A percentile compares a stretch with the other conserved stretches of the same genome.
phyloP scores from a whole-genome alignment of 164 flowering plant genomes.

The Stephania japonica region DNA sequence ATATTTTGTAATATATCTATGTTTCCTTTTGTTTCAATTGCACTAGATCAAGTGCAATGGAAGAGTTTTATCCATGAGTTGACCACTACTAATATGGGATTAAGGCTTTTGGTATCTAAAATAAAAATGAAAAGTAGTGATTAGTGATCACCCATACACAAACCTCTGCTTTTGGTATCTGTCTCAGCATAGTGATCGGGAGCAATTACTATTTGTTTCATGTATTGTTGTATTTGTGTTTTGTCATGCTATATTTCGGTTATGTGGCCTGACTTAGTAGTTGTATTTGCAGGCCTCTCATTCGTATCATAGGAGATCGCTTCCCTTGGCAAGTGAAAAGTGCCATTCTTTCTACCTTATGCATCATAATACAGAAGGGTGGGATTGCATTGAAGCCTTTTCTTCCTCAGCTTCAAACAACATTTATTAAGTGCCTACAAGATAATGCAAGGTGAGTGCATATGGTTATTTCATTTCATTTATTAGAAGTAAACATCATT shows the following conservation, averaged over 20 bases:
- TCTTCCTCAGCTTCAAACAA: conserved; percentile 99
- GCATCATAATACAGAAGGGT: conserved; percentile 80
- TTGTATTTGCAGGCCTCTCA: conserved; percentile 69
- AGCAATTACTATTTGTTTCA: neutral
- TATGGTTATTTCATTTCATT: neutral
- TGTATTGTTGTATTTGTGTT: neutral
- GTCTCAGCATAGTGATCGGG: neutral
- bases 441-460: conserved; percentile 77
- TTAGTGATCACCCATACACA: neutral
- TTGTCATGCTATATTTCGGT: neutral
- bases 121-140: neutral
- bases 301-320: conserved; percentile 93
- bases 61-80: too few relatives aligned
- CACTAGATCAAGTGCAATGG: too few relatives aligned
- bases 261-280: conserved; percentile 6
- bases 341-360: conserved; percentile 85
- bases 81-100: too few relatives aligned
- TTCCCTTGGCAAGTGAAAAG: conserved; percentile 99
- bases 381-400: conserved; percentile 94
- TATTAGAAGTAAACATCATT: neutral
- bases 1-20: neutral
- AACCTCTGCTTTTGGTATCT: neutral
- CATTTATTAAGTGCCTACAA: conserved; percentile 91
- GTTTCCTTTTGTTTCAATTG: neutral
- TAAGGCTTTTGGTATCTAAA: too few relatives aligned